Evolutionary conservation across 2,329 filamentous ascomycete genomes (phyloP).

Genomic region (Alternaria ethzedia): DNA sequence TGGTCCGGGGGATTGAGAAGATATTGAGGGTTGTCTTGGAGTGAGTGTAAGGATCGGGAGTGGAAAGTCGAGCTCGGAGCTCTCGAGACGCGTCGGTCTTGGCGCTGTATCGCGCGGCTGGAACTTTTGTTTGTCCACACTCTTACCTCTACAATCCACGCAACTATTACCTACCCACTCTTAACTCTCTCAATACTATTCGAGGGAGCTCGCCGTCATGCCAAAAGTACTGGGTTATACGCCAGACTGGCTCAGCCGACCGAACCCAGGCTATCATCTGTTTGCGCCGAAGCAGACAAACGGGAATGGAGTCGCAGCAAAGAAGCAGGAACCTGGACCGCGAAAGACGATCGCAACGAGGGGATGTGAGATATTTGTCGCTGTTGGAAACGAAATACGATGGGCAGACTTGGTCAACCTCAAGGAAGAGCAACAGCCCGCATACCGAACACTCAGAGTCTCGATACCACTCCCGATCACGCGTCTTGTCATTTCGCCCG

Average conservation of each 20-base stretch:
- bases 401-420: conserved; percentile 86
- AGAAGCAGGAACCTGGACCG: conserved; percentile 47
- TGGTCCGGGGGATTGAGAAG: neutral
- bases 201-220: conserved; percentile 61
- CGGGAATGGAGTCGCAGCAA: conserved; percentile 35
- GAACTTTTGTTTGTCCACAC: conserved; percentile 21
- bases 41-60: neutral
- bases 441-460: conserved; percentile 66
- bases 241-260: conserved; percentile 83
- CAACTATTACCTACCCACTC: conserved; percentile 8
- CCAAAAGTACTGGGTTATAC: conserved; percentile 85
- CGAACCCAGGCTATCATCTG: conserved; percentile 77
- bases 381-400: conserved; percentile 85
- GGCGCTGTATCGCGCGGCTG: conserved; percentile 11
- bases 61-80: conserved; percentile 18
- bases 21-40: neutral
- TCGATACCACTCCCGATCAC: conserved; percentile 82
- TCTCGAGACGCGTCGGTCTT: conserved; percentile 17
- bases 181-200: neutral
- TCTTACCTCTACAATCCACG: neutral
- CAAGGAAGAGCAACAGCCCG: conserved; percentile 62
- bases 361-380: conserved; percentile 87
- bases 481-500: conserved; percentile 84
- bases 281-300: conserved; percentile 65
- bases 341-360: conserved; percentile 74